Base-by-base conservation (phyloP, 1,284 basidiomycete genomes). In the Pseudozyma pruni region DNA sequence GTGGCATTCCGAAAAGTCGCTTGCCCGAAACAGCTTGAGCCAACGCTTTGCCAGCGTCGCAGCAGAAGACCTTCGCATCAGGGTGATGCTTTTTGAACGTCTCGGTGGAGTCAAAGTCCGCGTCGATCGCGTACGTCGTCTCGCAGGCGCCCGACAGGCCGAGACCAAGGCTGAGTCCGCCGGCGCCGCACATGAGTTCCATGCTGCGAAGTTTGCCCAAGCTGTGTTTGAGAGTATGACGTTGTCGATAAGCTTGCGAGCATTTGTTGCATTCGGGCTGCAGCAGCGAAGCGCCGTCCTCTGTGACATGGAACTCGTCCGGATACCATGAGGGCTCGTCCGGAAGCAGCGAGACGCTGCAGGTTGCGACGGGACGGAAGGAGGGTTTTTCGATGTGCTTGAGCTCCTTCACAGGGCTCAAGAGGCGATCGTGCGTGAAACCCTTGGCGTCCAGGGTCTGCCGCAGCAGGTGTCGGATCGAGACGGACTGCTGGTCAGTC, bases 131-230 rank as follows among this genome's bases (percentile, higher is more conserved):
- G 27, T 48, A 61, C 7, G 38, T 42, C 0, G 68, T 72, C 25
- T 72, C 53, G 47, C 58, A 61, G 8, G 58, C 54, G 10, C 62
- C 62, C 2, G 62, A 72, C 4, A 61, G 51, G 4, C 55, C 58
- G 3, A 72, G 45, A 1, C 68, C 68, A 11, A 72, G 37, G 8
- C 57, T 60, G 4, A 72, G 62, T 1, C 68, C 68, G 10, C 68
- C 68, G 10, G 62, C 57, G 4, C 68, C 68, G 16, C 53, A 61
- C 53, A 72, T 67, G 13, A 72, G 32, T 33, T 72, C 68, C 45
- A 67, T 44, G 0, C 29, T 29, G 27, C 27, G 27, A 29, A 29
- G 27, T 6, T 7, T 11, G 6, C 11, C 27, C 27, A 29, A 29
- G 27, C 11, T 29, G 27, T 11, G 27, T 29, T 11, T 6, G 27